A percentile compares a stretch with the other conserved stretches of the same genome.
These are phyloP conservation scores for Capronia americana DNA, from an alignment of 2,329 filamentous ascomycete genomes.

Conservation along the genomic window DNA sequence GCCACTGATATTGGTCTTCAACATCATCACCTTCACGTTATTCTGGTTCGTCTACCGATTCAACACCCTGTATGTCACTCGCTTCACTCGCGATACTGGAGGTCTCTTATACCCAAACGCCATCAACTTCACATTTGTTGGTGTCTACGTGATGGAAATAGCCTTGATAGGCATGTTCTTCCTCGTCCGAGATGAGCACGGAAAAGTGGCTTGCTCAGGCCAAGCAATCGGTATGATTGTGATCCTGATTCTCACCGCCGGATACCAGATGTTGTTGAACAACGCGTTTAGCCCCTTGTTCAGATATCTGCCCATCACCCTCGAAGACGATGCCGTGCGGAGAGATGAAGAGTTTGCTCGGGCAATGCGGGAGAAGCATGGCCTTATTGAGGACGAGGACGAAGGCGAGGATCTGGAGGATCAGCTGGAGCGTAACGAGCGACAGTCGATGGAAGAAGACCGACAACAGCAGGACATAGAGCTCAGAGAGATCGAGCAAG, in stretches of 20 bases:
- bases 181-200: constrained; percentile 66
- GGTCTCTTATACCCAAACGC: constrained; percentile 89
- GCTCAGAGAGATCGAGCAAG: constrained; percentile 48
- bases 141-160: constrained; percentile 92
- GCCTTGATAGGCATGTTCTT: constrained; percentile 91
- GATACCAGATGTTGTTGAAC: constrained; percentile 84
- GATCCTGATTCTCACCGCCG: constrained; percentile 69
- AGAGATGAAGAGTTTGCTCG: constrained; percentile 87
- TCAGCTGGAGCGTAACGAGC: constrained; percentile 54
- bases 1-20: constrained; percentile 89
- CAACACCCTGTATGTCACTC: constrained; percentile 92
- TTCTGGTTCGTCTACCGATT: constrained; percentile 97
- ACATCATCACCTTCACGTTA: constrained; percentile 86
- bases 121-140: constrained; percentile 94
- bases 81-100: constrained; percentile 88
- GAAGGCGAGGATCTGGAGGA: constrained; percentile 54
- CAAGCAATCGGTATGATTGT: constrained; percentile 89
- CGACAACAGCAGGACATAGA: constrained; percentile 57
- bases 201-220: constrained; percentile 66
- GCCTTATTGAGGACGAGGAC: constrained; percentile 63
- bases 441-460: constrained; percentile 48
- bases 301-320: constrained; percentile 87
- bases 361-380: constrained; percentile 74
- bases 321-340: constrained; percentile 93
- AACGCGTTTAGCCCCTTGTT: constrained; percentile 83